phyloP scores from a whole-genome alignment of 108 stramenopile species.

The Discostella pseudostelligera region DNA sequence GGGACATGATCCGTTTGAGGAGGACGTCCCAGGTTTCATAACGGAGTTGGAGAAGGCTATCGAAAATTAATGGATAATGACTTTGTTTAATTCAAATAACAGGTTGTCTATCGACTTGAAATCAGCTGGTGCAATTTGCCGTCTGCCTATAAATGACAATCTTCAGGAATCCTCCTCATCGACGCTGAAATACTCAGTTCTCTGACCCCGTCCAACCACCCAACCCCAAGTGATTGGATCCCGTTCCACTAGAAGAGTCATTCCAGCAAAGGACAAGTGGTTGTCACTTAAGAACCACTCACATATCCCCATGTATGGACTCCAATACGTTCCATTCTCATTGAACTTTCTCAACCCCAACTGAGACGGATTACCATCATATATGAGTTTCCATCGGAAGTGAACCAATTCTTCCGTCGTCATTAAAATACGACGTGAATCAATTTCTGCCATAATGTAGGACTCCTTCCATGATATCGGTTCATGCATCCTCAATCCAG shows the following conservation, averaged over 20 bases:
- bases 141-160: too few species aligned
- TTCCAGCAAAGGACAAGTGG: conserved; percentile 30
- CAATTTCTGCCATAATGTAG: conserved; percentile 39
- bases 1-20: conserved; percentile 87
- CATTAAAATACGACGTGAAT: conserved; percentile 17
- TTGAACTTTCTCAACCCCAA: conserved; percentile 37
- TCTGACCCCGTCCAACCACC: conserved; percentile 29
- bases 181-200: conserved; percentile 35
- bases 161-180: neutral
- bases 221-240: conserved; percentile 35
- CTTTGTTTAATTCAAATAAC: too few species aligned
- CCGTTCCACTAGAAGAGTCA: conserved; percentile 32
- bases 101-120: too few species aligned
- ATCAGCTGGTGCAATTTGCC: neutral
- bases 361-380: conserved; percentile 25
- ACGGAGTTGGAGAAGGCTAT: conserved; percentile 32
- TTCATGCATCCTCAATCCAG: conserved; percentile 8
- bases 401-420: conserved; percentile 19
- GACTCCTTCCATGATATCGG: conserved; percentile 40
- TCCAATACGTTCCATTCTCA: conserved; percentile 24
- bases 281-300: conserved; percentile 25
- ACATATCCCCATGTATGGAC: conserved; percentile 35
- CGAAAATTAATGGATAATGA: conserved; percentile 9
- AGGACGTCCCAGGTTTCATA: conserved; percentile 58
- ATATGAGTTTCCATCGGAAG: conserved; percentile 29